phyloP scores from a whole-genome alignment of 1,139 yeast genomes.

The Petasospora fabianii region DNA sequence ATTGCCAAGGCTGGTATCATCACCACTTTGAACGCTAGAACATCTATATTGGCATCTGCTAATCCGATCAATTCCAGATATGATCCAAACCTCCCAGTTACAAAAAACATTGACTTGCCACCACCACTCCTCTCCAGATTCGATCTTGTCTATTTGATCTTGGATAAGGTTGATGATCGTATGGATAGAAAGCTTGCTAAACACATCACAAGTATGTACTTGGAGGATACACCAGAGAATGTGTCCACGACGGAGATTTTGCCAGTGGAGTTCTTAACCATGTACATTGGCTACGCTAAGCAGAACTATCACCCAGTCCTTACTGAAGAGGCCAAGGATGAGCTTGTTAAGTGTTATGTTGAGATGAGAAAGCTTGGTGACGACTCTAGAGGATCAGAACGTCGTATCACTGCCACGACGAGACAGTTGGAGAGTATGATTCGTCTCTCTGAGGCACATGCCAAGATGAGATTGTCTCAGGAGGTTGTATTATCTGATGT shows the following conservation, averaged over 20 bases:
- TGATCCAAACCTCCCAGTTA: conserved; percentile 89
- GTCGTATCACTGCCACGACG: conserved; percentile 95
- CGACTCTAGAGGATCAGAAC: conserved; percentile 80
- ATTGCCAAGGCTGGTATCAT: conserved; percentile 98
- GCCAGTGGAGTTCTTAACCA: conserved; percentile 83
- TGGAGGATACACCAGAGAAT: conserved; percentile 80
- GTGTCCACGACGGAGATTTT: conserved; percentile 64
- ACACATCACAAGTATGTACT: conserved; percentile 87
- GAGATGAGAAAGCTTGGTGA: conserved; percentile 94
- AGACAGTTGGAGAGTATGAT: conserved; percentile 96
- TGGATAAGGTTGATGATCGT: conserved; percentile 87
- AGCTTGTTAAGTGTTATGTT: conserved; percentile 85
- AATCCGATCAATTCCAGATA: conserved; percentile 97
- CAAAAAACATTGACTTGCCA: conserved; percentile 91
- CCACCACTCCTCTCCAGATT: conserved; percentile 94
- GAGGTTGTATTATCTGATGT: conserved; percentile 78
- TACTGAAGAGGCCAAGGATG: conserved; percentile 76
- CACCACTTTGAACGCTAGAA: conserved; percentile 93
- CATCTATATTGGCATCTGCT: conserved; percentile 93
- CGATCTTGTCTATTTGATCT: conserved; percentile 85
- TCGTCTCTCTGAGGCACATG: conserved; percentile 93
- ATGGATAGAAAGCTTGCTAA: conserved; percentile 83
- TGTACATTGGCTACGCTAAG: conserved; percentile 89
- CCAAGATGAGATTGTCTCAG: conserved; percentile 82
- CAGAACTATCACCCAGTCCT: conserved; percentile 75